Conservation (phyloP, 768 basidiomycete genomes). For the Suillus fuscotomentosus region DNA sequence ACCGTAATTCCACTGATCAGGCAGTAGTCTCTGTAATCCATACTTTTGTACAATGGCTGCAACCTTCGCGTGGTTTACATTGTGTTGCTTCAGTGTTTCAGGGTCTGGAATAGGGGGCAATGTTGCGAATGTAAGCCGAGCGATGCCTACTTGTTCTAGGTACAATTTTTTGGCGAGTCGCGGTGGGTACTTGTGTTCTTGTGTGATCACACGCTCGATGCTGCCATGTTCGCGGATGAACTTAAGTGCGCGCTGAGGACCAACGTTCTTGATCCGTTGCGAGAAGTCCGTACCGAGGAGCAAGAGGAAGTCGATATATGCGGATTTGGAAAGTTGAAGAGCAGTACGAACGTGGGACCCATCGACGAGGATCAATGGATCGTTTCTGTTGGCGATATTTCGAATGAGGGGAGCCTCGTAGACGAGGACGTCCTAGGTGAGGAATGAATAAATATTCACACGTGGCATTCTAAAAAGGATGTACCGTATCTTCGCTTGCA, state of each 20-base stretch:
- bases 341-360: slow-evolving; percentile 59
- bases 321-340: slow-evolving; percentile 52
- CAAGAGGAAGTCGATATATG: slow-evolving; percentile 83
- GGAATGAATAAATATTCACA: slow-evolving; percentile 8
- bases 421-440: slow-evolving; percentile 68
- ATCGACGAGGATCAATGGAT: slow-evolving; percentile 62
- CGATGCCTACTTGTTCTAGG: slow-evolving; percentile 59
- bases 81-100: slow-evolving; percentile 31
- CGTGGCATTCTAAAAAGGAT: slow-evolving; percentile 15
- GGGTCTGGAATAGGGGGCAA: slow-evolving; percentile 60
- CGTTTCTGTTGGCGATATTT: slow-evolving; percentile 60
- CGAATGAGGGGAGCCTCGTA: slow-evolving; percentile 83
- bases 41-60: slow-evolving; percentile 48
- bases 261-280: slow-evolving; percentile 78
- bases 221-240: slow-evolving; percentile 68
- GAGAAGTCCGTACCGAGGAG: slow-evolving; percentile 92
- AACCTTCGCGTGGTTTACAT: slow-evolving; percentile 43
- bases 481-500: slow-evolving; percentile 85
- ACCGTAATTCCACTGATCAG: slow-evolving; percentile 42
- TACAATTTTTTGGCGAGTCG: slow-evolving; percentile 50
- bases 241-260: slow-evolving; percentile 74
- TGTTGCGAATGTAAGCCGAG: slow-evolving; percentile 62
- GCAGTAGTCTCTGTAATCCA: slow-evolving; percentile 42
- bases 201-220: slow-evolving; percentile 68
- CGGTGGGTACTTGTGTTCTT: slow-evolving; percentile 51